Percentiles rank a stretch among this genome's conserved stretches.
phyloP scores from a whole-genome alignment of 805 yeast species.

The Monosporozyma aerobia region DNA sequence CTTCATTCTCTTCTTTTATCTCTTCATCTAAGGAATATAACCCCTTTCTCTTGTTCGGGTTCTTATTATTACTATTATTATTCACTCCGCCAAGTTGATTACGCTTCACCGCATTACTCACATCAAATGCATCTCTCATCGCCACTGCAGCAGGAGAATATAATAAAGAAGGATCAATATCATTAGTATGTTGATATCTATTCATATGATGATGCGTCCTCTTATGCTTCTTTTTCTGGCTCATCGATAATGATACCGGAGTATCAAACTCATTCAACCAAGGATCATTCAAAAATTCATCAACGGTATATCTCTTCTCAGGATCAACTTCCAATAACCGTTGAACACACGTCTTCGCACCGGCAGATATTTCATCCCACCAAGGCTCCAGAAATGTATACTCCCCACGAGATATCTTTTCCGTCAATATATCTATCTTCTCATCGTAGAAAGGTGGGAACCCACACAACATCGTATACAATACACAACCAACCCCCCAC shows the following conservation, averaged over 20 bases:
- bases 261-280: slow-evolving; percentile 40
- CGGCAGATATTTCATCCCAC: slow-evolving; percentile 77
- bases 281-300: slow-evolving; percentile 59
- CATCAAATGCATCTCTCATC: slow-evolving; percentile 77
- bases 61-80: slow-evolving; percentile 30
- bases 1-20: slow-evolving; percentile 3
- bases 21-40: slow-evolving; percentile 7
- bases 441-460: slow-evolving; percentile 93
- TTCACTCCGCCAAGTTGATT: slow-evolving; percentile 33
- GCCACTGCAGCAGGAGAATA: slow-evolving; percentile 73
- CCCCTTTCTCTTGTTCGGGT: slow-evolving; percentile 12
- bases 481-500: slow-evolving; percentile 98
- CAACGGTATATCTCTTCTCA: slow-evolving; percentile 53
- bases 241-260: not conserved
- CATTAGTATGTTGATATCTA: not conserved
- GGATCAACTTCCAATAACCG: slow-evolving; percentile 66
- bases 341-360: slow-evolving; percentile 60
- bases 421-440: slow-evolving; percentile 54
- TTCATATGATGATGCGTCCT: not conserved
- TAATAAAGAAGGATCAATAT: slow-evolving; percentile 18
- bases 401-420: slow-evolving; percentile 62
- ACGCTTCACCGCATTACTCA: slow-evolving; percentile 78
- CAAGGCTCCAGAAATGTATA: slow-evolving; percentile 71
- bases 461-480: slow-evolving; percentile 89
- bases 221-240: not conserved